Percentiles rank a stretch among this genome's conserved stretches.
Conservation (phyloP, 2,329 filamentous ascomycete genomes). For the Furcasterigmium furcatum region DNA sequence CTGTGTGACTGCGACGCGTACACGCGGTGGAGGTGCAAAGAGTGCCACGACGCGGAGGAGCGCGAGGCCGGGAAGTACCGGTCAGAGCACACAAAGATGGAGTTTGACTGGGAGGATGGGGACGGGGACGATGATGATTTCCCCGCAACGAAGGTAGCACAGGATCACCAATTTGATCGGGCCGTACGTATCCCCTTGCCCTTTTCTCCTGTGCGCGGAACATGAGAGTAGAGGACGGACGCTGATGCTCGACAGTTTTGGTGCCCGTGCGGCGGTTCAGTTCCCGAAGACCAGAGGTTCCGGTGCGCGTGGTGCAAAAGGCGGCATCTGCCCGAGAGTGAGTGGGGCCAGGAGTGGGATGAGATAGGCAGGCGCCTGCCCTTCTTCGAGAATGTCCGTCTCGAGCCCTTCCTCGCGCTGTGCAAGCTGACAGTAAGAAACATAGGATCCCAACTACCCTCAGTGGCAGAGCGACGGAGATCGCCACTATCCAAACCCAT, state of each 20-base stretch:
- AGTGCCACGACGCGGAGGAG: neutral
- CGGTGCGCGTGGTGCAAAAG: slow-evolving; percentile 11
- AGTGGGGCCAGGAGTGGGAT: slow-evolving; percentile 4
- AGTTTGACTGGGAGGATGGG: neutral
- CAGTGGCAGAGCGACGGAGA: slow-evolving; percentile 2
- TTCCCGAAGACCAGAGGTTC: slow-evolving; percentile 2
- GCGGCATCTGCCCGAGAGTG: slow-evolving; percentile 6
- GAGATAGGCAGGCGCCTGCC: neutral
- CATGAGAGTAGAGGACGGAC: neutral
- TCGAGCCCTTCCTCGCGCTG: neutral
- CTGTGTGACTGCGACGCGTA: slow-evolving; percentile 10
- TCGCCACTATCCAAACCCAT: slow-evolving; percentile 2
- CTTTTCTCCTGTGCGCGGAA: neutral
- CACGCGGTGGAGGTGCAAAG: slow-evolving; percentile 8
- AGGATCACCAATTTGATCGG: neutral
- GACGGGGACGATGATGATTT: neutral
- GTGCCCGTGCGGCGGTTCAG: slow-evolving; percentile 6
- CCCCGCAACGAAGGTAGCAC: neutral
- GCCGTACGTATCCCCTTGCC: neutral
- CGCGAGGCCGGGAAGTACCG: neutral
- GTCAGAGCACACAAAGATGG: slow-evolving; percentile 1
- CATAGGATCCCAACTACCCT: slow-evolving; percentile 5
- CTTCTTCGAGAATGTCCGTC: neutral
- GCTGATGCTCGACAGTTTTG: slow-evolving; percentile 5
- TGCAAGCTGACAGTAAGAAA: neutral